Percentiles rank a stretch among this genome's conserved stretches.
These are phyloP conservation scores for Letharia lupina DNA, from an alignment of 495 filamentous ascomycete genomes.

Conservation along the genomic window DNA sequence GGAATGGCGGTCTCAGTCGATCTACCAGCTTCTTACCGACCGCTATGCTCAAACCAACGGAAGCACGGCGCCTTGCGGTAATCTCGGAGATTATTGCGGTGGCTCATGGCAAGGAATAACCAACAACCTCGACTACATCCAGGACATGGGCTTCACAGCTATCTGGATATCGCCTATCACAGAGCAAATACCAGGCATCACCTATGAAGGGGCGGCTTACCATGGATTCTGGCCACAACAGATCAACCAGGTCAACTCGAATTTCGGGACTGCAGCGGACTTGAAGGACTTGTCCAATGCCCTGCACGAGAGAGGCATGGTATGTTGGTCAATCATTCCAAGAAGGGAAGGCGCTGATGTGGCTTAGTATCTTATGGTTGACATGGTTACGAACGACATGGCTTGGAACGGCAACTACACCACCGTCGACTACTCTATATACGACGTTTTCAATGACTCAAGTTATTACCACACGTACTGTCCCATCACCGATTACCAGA, in stretches of 20 bases:
- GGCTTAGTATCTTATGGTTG: constrained; percentile 58
- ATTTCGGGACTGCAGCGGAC: constrained; percentile 61
- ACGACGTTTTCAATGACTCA: constrained; percentile 55
- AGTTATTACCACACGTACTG: constrained; percentile 63
- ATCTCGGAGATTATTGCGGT: constrained; percentile 58
- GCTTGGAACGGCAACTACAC: constrained; percentile 48
- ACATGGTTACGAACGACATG: constrained; percentile 74
- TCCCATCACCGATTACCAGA: constrained; percentile 51
- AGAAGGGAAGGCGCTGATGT: neutral
- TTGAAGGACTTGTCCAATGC: constrained; percentile 51
- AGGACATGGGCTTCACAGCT: constrained; percentile 72
- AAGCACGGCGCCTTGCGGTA: constrained; percentile 48
- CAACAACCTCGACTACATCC: constrained; percentile 49
- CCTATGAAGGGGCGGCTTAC: constrained; percentile 49
- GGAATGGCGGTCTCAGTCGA: constrained; percentile 55
- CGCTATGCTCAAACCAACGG: constrained; percentile 62
- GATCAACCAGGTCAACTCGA: constrained; percentile 53
- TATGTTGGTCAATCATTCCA: neutral
- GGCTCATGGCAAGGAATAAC: constrained; percentile 68
- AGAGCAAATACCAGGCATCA: constrained; percentile 45
- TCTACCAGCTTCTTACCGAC: constrained; percentile 71
- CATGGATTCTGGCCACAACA: constrained; percentile 74
- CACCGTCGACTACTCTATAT: constrained; percentile 51
- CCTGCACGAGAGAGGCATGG: constrained; percentile 53
- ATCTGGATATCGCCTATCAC: constrained; percentile 79